These are phyloP conservation scores for Massarina eburnea DNA, from an alignment of 2,329 filamentous ascomycete genomes.

Conservation along the genomic window DNA sequence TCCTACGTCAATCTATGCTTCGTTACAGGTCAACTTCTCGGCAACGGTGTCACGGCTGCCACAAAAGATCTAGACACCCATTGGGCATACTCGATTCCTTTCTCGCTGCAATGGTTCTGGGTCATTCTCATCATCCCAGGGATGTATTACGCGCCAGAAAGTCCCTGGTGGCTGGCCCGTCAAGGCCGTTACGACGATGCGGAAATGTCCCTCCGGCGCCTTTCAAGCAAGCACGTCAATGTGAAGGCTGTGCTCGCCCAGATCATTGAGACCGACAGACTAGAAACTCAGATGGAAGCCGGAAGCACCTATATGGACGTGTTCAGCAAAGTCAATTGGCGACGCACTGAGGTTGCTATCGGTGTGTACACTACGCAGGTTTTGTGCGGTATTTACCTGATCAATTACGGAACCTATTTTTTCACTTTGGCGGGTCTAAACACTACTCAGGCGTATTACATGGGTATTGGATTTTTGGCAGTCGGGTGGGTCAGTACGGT, in stretches of 20 bases:
- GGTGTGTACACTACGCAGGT: conserved; percentile 49
- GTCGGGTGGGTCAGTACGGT: conserved; percentile 75
- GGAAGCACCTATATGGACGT: conserved; percentile 77
- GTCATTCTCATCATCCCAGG: conserved; percentile 64
- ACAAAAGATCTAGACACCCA: conserved; percentile 47
- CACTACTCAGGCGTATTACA: conserved; percentile 40
- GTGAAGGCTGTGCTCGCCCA: conserved; percentile 67
- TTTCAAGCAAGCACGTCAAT: conserved; percentile 56
- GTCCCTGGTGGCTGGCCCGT: conserved; percentile 75
- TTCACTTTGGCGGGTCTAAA: conserved; percentile 45
- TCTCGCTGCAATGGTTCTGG: conserved; percentile 75
- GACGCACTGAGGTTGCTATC: conserved; percentile 68
- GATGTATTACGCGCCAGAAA: conserved; percentile 68
- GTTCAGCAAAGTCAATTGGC: conserved; percentile 71
- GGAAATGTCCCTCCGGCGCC: conserved; percentile 63
- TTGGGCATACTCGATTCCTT: conserved; percentile 65
- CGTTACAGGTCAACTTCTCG: conserved; percentile 63
- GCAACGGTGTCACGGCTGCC: conserved; percentile 43
- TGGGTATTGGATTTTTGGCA: conserved; percentile 55
- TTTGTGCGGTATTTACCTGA: conserved; percentile 45
- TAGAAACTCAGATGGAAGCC: conserved; percentile 59
- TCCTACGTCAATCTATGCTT: conserved; percentile 65
- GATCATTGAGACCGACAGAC: conserved; percentile 81
- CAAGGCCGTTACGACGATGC: conserved; percentile 65
- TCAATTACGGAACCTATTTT: conserved; percentile 49